Percentiles rank a stretch among this genome's conserved stretches.
phyloP scores from a whole-genome alignment of 2,329 filamentous ascomycete species.

The Colletotrichum sojae region DNA sequence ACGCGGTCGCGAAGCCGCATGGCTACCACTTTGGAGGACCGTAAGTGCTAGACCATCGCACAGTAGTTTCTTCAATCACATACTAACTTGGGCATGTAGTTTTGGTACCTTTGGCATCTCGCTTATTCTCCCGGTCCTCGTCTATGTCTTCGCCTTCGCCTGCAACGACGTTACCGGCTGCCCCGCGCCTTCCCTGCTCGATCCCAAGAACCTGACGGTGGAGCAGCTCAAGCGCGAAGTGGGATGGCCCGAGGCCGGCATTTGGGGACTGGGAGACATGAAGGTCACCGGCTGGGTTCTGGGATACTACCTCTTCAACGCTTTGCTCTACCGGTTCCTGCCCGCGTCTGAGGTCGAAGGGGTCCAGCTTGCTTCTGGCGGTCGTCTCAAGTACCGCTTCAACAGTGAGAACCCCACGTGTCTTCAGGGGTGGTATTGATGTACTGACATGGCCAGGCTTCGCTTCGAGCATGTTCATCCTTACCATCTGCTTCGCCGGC shows the following conservation, averaged over 20 bases:
- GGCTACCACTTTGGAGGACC: slow-evolving; percentile 68
- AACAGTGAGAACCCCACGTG: slow-evolving; percentile 67
- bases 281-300: slow-evolving; percentile 78
- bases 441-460: slow-evolving; percentile 70
- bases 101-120: slow-evolving; percentile 83
- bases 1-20: slow-evolving; percentile 50
- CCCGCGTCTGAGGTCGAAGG: slow-evolving; percentile 82
- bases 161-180: slow-evolving; percentile 96
- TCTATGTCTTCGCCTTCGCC: slow-evolving; percentile 84
- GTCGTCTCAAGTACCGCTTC: slow-evolving; percentile 85
- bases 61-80: neutral
- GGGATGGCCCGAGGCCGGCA: slow-evolving; percentile 82
- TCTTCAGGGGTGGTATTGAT: neutral
- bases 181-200: slow-evolving; percentile 84
- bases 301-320: slow-evolving; percentile 83
- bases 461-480: slow-evolving; percentile 79
- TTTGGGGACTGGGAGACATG: slow-evolving; percentile 78
- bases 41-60: slow-evolving; percentile 50
- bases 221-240: slow-evolving; percentile 83
- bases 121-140: slow-evolving; percentile 82
- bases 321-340: slow-evolving; percentile 81
- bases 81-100: slow-evolving; percentile 49
- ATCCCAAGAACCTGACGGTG: slow-evolving; percentile 79
- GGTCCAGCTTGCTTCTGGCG: slow-evolving; percentile 77
- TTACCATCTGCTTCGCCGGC: slow-evolving; percentile 80